Percentiles rank a stretch among this genome's conserved stretches.
phyloP scores from a whole-genome alignment of 192 early-diverging fungal genomes.

The Backusella westeae region DNA sequence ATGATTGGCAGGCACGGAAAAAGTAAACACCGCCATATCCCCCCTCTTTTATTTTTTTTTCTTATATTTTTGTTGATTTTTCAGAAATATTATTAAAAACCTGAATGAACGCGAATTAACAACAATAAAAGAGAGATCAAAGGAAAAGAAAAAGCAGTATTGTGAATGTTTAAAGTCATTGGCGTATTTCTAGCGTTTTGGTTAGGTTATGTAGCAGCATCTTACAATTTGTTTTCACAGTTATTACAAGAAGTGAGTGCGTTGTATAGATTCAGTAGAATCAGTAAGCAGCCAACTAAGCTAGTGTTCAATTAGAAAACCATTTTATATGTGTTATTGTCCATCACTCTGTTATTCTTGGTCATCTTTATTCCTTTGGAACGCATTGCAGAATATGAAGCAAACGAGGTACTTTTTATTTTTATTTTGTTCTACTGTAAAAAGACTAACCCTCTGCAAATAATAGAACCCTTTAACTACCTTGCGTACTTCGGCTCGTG shows the following conservation, averaged over 20 bases:
- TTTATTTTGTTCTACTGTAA: not conserved
- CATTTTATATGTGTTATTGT: not conserved
- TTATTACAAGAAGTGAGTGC: not conserved
- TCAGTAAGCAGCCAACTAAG: too few relatives aligned
- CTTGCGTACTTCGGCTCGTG: not conserved
- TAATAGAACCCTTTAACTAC: not conserved
- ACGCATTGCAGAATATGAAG: not conserved
- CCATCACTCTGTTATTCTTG: not conserved
- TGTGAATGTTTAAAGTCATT: not conserved
- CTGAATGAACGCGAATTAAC: not conserved
- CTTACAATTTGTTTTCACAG: not conserved
- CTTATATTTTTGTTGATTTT: not conserved
- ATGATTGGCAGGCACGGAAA: too few relatives aligned
- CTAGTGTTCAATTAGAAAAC: not conserved
- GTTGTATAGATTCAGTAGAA: too few relatives aligned
- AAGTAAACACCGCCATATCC: not conserved
- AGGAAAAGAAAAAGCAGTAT: not conserved
- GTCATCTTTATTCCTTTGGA: not conserved
- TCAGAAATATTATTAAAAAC: not conserved
- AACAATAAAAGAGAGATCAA: not conserved
- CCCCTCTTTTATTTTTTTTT: not conserved
- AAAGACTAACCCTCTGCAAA: not conserved
- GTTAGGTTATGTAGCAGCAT: not conserved
- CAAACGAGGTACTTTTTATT: not conserved
- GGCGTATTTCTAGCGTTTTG: not conserved